Evolutionary conservation across 2,329 filamentous ascomycete genomes (phyloP), one percentile per base, ranked within the genome.

Genomic region (Amphichorda felina): DNA sequence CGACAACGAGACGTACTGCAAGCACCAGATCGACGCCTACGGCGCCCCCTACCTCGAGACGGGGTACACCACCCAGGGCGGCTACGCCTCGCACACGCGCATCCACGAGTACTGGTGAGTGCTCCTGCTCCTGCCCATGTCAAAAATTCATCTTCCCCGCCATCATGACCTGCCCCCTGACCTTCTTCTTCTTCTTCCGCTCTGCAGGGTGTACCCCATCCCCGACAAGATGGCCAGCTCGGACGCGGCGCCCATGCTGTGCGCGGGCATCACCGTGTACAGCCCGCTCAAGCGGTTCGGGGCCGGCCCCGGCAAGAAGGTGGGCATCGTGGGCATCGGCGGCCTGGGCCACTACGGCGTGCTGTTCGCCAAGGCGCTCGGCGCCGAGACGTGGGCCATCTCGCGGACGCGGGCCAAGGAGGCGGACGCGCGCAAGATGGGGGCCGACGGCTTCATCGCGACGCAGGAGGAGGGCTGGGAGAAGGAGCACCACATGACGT

Each of bases 241-340:
- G 37, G 59, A 78, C 34, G 82, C 79, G 1, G 85, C 83, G 2
- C 82, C 82, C 8, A 86, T 88, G 81, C 70, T 91, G 45, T 93
- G 86, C 57, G 86, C 83, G 28, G 86, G 86, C 43, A 68, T 93
- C 44, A 93, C 86, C 4, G 76, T 77, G 40, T 93, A 78, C 63
- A 81, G 74, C 40, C 85, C 86, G 2, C 68, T 94, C 11, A 78
- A 83, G 43, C 72, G 84, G 33, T 78, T 87, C 50, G 82, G 82
- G 16, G 70, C 72, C 40, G 82, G 82, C 0, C 81, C 81, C 1
- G 84, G 85, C 42, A 85, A 83, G 66, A 85, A 84, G 62, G 75
- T 87, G 16, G 82, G 72, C 26, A 73, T 88, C 41, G 73, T 86
- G 8, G 82, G 82, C 42, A 63, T 86, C 44, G 79, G 79, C 14